Conservation (phyloP, 768 basidiomycete genomes). For the Leucocoprinus sp. region DNA sequence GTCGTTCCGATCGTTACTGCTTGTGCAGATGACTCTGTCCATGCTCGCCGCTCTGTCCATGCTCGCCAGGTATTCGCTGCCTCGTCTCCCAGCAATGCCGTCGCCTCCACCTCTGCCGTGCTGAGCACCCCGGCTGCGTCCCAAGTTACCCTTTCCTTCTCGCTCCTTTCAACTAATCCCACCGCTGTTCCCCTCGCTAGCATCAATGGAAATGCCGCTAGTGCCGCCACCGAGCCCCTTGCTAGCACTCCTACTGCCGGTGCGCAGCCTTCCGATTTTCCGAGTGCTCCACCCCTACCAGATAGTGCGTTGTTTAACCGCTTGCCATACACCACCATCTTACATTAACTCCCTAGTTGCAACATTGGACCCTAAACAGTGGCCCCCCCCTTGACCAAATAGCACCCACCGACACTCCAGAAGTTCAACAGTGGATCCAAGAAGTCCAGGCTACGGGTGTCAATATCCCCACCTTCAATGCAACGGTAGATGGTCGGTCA, state of each 20-base stretch:
- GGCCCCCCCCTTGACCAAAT: slow-evolving; percentile 58
- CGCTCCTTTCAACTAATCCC: slow-evolving; percentile 44
- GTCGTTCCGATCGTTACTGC: slow-evolving; percentile 35
- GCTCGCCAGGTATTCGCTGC: slow-evolving; percentile 22
- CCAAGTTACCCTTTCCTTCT: slow-evolving; percentile 30
- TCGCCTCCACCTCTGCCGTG: too few relatives aligned
- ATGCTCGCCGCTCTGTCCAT: slow-evolving; percentile 17
- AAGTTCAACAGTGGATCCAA: slow-evolving; percentile 66
- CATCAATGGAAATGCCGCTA: slow-evolving; percentile 36
- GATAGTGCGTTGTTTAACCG: slow-evolving; percentile 28
- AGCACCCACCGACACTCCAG: slow-evolving; percentile 51
- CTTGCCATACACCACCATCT: background rate
- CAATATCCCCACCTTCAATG: slow-evolving; percentile 44
- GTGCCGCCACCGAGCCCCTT: slow-evolving; percentile 36
- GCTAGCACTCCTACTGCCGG: slow-evolving; percentile 42
- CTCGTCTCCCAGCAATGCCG: background rate
- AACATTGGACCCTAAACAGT: slow-evolving; percentile 41
- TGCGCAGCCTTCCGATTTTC: slow-evolving; percentile 38
- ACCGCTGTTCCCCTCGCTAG: slow-evolving; percentile 50
- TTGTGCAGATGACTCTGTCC: slow-evolving; percentile 18
- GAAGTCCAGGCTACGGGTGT: slow-evolving; percentile 51
- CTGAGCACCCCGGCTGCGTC: background rate
- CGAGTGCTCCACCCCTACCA: slow-evolving; percentile 54
- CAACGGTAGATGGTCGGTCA: slow-evolving; percentile 32
- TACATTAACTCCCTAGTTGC: slow-evolving; percentile 24